These are phyloP conservation scores for Chlorella ohadii DNA, from an alignment of 139 green algal genomes.

Conservation along the genomic window DNA sequence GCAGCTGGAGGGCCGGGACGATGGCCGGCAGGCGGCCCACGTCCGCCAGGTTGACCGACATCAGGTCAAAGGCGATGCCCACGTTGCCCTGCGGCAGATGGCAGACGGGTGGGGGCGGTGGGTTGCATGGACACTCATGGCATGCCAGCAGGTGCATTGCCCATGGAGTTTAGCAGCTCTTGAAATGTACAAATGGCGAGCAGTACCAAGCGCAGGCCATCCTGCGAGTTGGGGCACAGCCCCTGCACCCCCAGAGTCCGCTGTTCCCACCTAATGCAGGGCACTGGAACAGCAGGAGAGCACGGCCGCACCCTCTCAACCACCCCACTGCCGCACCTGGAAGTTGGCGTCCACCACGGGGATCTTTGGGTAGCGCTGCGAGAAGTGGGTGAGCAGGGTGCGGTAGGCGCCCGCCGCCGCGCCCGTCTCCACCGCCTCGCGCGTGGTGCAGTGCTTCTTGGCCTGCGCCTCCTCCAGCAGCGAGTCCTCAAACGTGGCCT, in stretches of 20 bases:
- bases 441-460: slow-evolving; percentile 92
- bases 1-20: slow-evolving; percentile 58
- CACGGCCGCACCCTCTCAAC: too few species aligned
- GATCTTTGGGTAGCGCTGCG: slow-evolving; percentile 92
- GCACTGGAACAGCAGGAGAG: too few species aligned
- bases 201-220: not conserved
- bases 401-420: slow-evolving; percentile 79
- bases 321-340: too few species aligned
- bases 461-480: slow-evolving; percentile 83
- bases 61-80: slow-evolving; percentile 96
- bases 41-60: slow-evolving; percentile 89
- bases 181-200: too few species aligned
- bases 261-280: too few species aligned
- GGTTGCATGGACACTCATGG: too few species aligned
- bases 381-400: slow-evolving; percentile 98
- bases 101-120: too few species aligned
- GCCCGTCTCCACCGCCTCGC: slow-evolving; percentile 84
- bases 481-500: slow-evolving; percentile 95
- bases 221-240: too few species aligned
- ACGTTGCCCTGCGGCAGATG: slow-evolving; percentile 32
- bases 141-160: too few species aligned
- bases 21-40: slow-evolving; percentile 67
- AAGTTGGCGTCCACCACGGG: slow-evolving; percentile 66
- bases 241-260: too few species aligned
- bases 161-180: too few species aligned